A percentile compares a stretch with the other conserved stretches of the same genome.
phyloP scores from a whole-genome alignment of 345 rosid species.

The Pugionium dolabratum region DNA sequence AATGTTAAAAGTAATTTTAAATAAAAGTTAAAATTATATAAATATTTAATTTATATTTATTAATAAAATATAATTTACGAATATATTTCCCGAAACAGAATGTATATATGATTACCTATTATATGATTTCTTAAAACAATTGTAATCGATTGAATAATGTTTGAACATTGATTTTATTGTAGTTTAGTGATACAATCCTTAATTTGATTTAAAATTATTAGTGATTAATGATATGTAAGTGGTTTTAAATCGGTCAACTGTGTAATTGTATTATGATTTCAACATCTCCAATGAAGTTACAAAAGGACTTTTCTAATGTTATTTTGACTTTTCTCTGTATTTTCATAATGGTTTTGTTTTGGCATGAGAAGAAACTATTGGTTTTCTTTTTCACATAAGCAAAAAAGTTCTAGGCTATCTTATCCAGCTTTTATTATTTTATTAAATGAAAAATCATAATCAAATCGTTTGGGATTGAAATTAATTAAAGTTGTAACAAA shows the following conservation, averaged over 20 bases:
- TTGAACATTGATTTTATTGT: not conserved
- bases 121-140: not conserved
- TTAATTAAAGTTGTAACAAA: too few relatives aligned
- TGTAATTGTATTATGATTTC: not conserved
- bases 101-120: not conserved
- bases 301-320: not conserved
- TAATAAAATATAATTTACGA: too few relatives aligned
- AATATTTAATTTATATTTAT: too few relatives aligned
- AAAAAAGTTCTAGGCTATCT: not conserved
- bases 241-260: constrained; percentile 19
- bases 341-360: not conserved
- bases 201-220: not conserved
- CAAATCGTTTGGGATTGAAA: too few relatives aligned
- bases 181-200: constrained; percentile 25
- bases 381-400: not conserved
- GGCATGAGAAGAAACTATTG: not conserved
- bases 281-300: constrained; percentile 27
- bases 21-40: too few relatives aligned
- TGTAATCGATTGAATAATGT: not conserved
- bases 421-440: not conserved
- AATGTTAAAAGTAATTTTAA: too few relatives aligned
- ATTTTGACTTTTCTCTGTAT: constrained; percentile 5
- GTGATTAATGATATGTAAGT: not conserved
- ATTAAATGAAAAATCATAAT: not conserved
- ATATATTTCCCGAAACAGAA: not conserved